Conservation (phyloP, 805 yeast species). For the Candida ficus region DNA sequence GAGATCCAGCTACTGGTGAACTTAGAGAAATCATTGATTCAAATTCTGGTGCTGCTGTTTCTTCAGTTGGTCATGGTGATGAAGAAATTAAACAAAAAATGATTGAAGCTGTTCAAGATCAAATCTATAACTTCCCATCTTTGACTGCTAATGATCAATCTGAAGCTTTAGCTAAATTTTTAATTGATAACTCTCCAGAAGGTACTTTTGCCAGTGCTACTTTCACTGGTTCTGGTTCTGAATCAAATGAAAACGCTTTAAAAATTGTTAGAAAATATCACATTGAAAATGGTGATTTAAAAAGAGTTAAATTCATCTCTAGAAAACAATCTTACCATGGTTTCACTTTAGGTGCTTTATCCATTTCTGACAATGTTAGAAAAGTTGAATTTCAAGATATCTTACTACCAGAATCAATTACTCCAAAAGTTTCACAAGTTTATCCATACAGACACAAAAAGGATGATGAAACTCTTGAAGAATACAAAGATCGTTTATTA, state of each 20-base stretch:
- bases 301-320: slow-evolving; percentile 39
- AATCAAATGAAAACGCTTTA: slow-evolving; percentile 60
- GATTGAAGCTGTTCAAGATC: slow-evolving; percentile 32
- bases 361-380: slow-evolving; percentile 37
- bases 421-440: slow-evolving; percentile 23
- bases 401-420: slow-evolving; percentile 19
- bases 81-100: slow-evolving; percentile 36
- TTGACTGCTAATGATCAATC: slow-evolving; percentile 31
- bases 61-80: slow-evolving; percentile 43
- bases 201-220: slow-evolving; percentile 39
- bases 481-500: slow-evolving; percentile 35
- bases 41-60: slow-evolving; percentile 47
- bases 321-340: slow-evolving; percentile 46
- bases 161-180: slow-evolving; percentile 37
- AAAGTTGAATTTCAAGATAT: slow-evolving; percentile 30
- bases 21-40: slow-evolving; percentile 34
- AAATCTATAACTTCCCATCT: slow-evolving; percentile 34
- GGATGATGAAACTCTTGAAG: slow-evolving; percentile 32
- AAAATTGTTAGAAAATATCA: slow-evolving; percentile 49
- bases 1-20: slow-evolving; percentile 33
- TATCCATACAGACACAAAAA: slow-evolving; percentile 27
- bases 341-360: slow-evolving; percentile 40
- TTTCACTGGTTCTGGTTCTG: slow-evolving; percentile 58
- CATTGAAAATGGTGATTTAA: slow-evolving; percentile 36
- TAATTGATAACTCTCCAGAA: slow-evolving; percentile 39